These are phyloP conservation scores for Haplographium delicatum DNA, from an alignment of 495 filamentous ascomycete species.

Conservation along the genomic window DNA sequence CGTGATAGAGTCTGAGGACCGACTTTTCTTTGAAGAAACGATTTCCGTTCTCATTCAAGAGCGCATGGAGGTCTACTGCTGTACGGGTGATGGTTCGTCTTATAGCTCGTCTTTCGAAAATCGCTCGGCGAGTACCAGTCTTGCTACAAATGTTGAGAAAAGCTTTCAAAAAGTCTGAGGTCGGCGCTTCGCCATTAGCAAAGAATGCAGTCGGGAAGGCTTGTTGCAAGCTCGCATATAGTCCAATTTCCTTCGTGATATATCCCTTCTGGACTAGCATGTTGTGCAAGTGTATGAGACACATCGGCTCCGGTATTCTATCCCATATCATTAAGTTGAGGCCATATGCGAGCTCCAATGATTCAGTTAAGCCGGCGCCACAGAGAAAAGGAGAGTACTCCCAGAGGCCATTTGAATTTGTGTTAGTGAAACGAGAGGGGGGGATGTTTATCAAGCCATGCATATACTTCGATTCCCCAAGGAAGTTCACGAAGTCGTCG, in stretches of 20 bases:
- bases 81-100: neutral
- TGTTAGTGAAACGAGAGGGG: conserved; percentile 38
- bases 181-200: conserved; percentile 27
- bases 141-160: neutral
- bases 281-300: conserved; percentile 40
- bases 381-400: conserved; percentile 47
- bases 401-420: conserved; percentile 42
- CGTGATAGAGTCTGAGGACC: conserved; percentile 20
- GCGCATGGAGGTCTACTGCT: conserved; percentile 1
- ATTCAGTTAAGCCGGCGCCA: conserved; percentile 39
- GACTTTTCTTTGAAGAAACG: conserved; percentile 31
- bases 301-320: conserved; percentile 29
- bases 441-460: conserved; percentile 30
- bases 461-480: conserved; percentile 39
- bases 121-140: conserved; percentile 1
- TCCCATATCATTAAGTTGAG: conserved; percentile 32
- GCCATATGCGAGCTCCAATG: conserved; percentile 31
- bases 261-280: conserved; percentile 38
- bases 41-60: conserved; percentile 16
- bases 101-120: neutral
- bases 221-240: conserved; percentile 23
- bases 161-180: conserved; percentile 26
- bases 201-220: conserved; percentile 27
- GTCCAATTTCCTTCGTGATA: conserved; percentile 25
- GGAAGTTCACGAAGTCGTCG: conserved; percentile 34